Evolutionary conservation across 2,329 filamentous ascomycete species (phyloP).

Genomic region (Cladosporium sphaerospermum): DNA sequence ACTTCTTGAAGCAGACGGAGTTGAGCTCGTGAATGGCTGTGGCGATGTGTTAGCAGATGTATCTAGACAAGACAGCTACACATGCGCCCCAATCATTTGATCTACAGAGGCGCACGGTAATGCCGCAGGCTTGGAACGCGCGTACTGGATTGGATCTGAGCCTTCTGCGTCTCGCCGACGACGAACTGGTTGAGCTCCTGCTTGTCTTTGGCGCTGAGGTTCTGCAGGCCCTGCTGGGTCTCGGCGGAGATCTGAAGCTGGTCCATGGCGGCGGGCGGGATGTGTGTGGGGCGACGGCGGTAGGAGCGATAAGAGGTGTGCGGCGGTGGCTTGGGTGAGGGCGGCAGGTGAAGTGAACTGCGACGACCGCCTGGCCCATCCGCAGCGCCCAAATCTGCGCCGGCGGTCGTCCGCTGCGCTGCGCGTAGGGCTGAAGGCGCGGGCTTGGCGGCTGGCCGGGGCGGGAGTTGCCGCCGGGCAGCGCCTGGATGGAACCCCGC

Average conservation of each 20-base stretch:
- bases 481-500: too few species aligned
- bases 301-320: neutral
- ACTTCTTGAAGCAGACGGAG: constrained; percentile 92
- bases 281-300: neutral
- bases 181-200: constrained; percentile 82
- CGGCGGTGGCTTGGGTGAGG: neutral
- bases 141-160: constrained; percentile 53
- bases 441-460: too few species aligned
- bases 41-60: neutral
- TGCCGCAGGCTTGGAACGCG: neutral
- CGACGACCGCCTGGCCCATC: neutral
- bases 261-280: constrained; percentile 20
- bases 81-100: neutral
- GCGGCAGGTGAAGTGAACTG: constrained; percentile 2
- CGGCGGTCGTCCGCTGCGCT: neutral
- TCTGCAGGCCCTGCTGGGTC: constrained; percentile 21
- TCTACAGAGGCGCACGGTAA: neutral
- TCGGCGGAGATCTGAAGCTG: constrained; percentile 23
- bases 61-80: neutral
- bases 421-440: too few species aligned
- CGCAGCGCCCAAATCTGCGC: neutral
- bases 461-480: too few species aligned
- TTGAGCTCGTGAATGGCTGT: constrained; percentile 24
- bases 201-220: constrained; percentile 44
- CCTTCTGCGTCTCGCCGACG: constrained; percentile 76